Percentiles rank a stretch among this genome's conserved stretches.
Conservation (phyloP, 2,329 filamentous ascomycete species). For the Cryphonectria japonica region DNA sequence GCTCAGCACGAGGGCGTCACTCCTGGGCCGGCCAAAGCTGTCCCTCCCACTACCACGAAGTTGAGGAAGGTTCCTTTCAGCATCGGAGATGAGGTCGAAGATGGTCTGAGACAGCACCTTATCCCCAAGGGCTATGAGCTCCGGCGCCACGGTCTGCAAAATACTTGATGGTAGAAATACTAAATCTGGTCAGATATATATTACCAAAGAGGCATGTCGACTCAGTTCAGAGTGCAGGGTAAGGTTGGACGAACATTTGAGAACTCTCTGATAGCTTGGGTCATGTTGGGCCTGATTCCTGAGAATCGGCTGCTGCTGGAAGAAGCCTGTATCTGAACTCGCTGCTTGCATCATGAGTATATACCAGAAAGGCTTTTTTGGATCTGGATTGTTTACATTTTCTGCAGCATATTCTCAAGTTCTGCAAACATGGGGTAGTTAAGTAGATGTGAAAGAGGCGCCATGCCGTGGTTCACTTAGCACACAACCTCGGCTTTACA, state of each 20-base stretch:
- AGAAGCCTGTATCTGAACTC: slow-evolving; percentile 55
- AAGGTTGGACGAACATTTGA: slow-evolving; percentile 47
- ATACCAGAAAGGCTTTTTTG: neutral
- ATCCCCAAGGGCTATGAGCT: slow-evolving; percentile 52
- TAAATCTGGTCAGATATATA: slow-evolving; percentile 33
- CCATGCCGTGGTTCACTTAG: neutral
- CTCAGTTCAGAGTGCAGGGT: slow-evolving; percentile 30
- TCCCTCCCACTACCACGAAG: slow-evolving; percentile 60
- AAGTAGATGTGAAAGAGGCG: neutral
- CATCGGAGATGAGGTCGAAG: slow-evolving; percentile 63
- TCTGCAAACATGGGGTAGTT: neutral
- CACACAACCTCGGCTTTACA: neutral
- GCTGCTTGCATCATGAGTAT: slow-evolving; percentile 46
- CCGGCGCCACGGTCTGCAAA: slow-evolving; percentile 44
- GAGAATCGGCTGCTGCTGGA: slow-evolving; percentile 56
- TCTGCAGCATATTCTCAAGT: neutral
- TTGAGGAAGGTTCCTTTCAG: slow-evolving; percentile 67
- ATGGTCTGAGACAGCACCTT: slow-evolving; percentile 58
- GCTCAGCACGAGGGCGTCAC: slow-evolving; percentile 61
- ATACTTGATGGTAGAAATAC: slow-evolving; percentile 54
- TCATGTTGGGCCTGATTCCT: slow-evolving; percentile 63
- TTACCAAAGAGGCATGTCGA: neutral
- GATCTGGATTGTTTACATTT: too few relatives aligned
- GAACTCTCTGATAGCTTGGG: slow-evolving; percentile 53
- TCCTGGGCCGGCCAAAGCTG: slow-evolving; percentile 63